These are phyloP conservation scores for Agaricus sinodeliciosus DNA, from an alignment of 768 basidiomycete species.

Conservation along the genomic window DNA sequence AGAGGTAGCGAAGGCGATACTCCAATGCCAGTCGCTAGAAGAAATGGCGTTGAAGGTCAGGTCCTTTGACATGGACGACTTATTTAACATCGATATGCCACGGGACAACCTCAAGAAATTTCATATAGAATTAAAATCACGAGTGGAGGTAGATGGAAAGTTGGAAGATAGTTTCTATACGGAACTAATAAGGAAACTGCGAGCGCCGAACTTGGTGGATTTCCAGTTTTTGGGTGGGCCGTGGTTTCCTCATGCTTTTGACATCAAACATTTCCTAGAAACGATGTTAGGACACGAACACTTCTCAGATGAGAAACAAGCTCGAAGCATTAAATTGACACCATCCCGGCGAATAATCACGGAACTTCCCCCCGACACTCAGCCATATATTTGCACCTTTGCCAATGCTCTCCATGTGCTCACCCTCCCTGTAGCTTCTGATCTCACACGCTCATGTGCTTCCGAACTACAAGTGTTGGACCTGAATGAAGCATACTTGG, in stretches of 20 bases:
- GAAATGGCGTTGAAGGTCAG: neutral
- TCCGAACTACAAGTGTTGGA: conserved; percentile 1
- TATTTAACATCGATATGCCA: neutral
- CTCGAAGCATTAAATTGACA: neutral
- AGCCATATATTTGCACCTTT: conserved; percentile 3
- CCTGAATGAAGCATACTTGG: neutral
- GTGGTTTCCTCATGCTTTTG: neutral
- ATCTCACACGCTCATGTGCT: neutral
- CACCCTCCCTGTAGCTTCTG: neutral
- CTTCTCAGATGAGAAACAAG: neutral
- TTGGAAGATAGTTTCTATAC: neutral
- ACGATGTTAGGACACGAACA: neutral
- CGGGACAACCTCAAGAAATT: neutral
- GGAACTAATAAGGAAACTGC: neutral
- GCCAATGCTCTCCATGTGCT: neutral
- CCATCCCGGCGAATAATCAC: neutral
- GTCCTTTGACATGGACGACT: neutral
- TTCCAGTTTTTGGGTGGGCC: neutral
- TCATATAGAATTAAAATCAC: neutral
- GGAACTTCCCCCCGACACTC: neutral
- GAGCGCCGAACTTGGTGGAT: neutral
- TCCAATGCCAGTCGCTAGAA: neutral
- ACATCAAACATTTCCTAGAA: neutral
- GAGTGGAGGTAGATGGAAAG: neutral
- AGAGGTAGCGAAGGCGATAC: neutral